phyloP scores from a whole-genome alignment of 2,329 filamentous ascomycete genomes.

The Aspergillus uvarum region DNA sequence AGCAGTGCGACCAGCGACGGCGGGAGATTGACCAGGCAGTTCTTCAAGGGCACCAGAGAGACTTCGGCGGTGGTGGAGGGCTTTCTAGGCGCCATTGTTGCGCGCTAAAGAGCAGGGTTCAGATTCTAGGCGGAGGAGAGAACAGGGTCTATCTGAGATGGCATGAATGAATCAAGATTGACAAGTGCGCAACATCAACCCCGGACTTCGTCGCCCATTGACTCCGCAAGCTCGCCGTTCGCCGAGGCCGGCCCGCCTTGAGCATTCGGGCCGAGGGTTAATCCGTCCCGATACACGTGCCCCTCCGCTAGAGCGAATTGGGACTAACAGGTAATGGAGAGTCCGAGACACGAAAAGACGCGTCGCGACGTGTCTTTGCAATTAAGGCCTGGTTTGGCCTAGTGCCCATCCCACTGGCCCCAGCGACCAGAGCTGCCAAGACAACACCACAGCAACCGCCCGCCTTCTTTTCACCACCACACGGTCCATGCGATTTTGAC shows the following conservation, averaged over 20 bases:
- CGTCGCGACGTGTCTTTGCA: constrained; percentile 29
- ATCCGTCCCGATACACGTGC: constrained; percentile 35
- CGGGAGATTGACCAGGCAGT: constrained; percentile 91
- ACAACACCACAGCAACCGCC: constrained; percentile 2
- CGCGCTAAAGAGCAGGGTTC: constrained; percentile 18
- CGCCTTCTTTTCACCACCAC: constrained; percentile 14
- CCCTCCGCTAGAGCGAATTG: constrained; percentile 7
- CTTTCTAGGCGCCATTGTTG: constrained; percentile 48
- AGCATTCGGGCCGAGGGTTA: constrained; percentile 32
- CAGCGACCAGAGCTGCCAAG: constrained; percentile 9
- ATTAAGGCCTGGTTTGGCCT: constrained; percentile 5
- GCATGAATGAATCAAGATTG: constrained; percentile 14
- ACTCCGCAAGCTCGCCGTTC: constrained; percentile 27
- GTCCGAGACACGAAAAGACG: constrained; percentile 28
- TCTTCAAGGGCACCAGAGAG: constrained; percentile 83
- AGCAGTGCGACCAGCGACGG: constrained; percentile 78
- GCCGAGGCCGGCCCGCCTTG: constrained; percentile 23
- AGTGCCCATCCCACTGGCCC: constrained; percentile 6
- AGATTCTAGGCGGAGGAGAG: constrained; percentile 15
- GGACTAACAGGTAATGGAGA: constrained; percentile 19
- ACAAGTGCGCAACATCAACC: constrained; percentile 25
- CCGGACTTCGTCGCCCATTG: constrained; percentile 23
- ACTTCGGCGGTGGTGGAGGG: constrained; percentile 73
- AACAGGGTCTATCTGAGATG: constrained; percentile 13
- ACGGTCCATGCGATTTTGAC: constrained; percentile 10